phyloP scores from a whole-genome alignment of 345 rosid species.

The Kandelia obovata region DNA sequence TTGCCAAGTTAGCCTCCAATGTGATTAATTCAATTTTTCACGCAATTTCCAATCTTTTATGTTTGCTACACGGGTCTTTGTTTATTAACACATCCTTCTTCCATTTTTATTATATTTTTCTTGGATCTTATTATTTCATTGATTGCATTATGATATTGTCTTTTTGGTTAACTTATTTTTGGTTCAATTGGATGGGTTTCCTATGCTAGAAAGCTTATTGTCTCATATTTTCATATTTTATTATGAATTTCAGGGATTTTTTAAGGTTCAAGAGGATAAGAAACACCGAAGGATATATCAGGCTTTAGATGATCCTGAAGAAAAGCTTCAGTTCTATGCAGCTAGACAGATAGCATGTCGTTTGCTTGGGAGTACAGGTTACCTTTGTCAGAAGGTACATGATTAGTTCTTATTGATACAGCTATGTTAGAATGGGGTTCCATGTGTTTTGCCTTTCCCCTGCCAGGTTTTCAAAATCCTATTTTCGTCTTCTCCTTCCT shows the following conservation, averaged over 20 bases:
- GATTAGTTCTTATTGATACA: conserved; percentile 1
- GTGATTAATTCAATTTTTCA: no score
- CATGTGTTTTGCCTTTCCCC: background rate
- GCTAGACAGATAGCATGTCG: conserved; percentile 91
- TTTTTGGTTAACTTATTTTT: background rate
- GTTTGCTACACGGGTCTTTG: no score
- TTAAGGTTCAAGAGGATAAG: conserved; percentile 74
- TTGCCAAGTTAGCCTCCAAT: no score
- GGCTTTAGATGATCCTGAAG: conserved; percentile 68
- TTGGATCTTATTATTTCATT: no score
- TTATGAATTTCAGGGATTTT: conserved; percentile 51
- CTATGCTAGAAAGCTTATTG: conserved; percentile 5
- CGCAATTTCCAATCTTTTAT: no score
- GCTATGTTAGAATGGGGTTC: background rate
- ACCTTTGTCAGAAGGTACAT: conserved; percentile 85
- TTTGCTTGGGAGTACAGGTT: conserved; percentile 83
- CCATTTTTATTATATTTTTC: no score
- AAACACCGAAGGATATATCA: conserved; percentile 81
- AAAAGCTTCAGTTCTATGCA: conserved; percentile 70
- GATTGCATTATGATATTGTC: no score
- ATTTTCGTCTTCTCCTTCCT: background rate
- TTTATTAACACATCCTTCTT: no score
- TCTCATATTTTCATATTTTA: background rate
- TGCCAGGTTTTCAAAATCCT: background rate
- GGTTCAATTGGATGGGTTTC: background rate